These are phyloP conservation scores for Lepidium africanum DNA, from an alignment of 345 rosid genomes.

Conservation along the genomic window DNA sequence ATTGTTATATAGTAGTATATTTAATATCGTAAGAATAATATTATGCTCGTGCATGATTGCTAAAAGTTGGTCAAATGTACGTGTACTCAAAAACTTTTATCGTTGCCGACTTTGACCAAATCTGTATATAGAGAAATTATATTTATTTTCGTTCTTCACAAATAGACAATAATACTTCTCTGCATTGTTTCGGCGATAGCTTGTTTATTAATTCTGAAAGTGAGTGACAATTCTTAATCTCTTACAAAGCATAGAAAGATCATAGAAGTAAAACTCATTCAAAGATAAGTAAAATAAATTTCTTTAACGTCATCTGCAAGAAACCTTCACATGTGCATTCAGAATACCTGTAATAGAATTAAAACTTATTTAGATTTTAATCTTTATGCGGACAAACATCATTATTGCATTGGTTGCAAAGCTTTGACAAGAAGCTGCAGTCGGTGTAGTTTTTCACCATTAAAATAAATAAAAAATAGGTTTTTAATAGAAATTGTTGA, in stretches of 20 bases:
- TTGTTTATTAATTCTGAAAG: background rate
- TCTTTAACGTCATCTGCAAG: background rate
- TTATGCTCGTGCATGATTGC: background rate
- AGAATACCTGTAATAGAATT: background rate
- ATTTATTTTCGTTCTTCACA: background rate
- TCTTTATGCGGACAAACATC: background rate
- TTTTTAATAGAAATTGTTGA: too few species aligned
- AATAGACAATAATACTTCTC: constrained; percentile 4
- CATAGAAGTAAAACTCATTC: background rate
- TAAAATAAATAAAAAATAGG: too few species aligned
- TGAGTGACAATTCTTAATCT: background rate
- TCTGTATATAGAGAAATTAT: background rate
- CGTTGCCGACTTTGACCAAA: constrained; percentile 23
- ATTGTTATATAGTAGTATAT: background rate
- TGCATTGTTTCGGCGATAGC: background rate
- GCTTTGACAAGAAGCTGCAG: background rate
- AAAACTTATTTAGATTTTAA: background rate
- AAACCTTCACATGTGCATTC: background rate
- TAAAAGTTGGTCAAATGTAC: constrained; percentile 13
- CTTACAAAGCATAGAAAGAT: background rate
- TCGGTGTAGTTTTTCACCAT: too few species aligned
- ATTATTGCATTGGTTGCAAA: background rate
- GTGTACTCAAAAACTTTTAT: background rate
- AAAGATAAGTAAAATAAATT: background rate
- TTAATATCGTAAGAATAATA: background rate